These are phyloP conservation scores for Epichloe bromicola DNA, from an alignment of 2,329 filamentous ascomycete genomes.

Conservation along the genomic window DNA sequence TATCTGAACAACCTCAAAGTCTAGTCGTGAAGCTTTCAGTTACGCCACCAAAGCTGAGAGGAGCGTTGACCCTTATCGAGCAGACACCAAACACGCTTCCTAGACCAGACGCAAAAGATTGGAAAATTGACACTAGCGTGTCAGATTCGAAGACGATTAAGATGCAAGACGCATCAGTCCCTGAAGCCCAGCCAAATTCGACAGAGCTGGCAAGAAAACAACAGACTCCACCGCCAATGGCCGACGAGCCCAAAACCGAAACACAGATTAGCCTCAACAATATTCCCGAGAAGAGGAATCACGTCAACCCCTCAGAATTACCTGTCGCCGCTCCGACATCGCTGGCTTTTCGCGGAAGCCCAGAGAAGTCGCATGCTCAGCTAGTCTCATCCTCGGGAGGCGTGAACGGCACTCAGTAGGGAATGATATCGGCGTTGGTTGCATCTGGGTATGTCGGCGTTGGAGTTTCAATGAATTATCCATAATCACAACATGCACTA, in stretches of 20 bases:
- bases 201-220: slow-evolving; percentile 1
- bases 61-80: slow-evolving; percentile 14
- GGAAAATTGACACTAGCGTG: slow-evolving; percentile 6
- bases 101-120: slow-evolving; percentile 11
- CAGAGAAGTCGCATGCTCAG: slow-evolving; percentile 37
- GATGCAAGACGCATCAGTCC: slow-evolving; percentile 14
- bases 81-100: slow-evolving; percentile 13
- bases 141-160: slow-evolving; percentile 11
- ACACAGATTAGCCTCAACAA: slow-evolving; percentile 2
- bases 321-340: slow-evolving; percentile 27
- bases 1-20: slow-evolving; percentile 38
- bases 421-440: slow-evolving; percentile 7
- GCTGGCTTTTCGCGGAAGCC: slow-evolving; percentile 48
- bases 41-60: slow-evolving; percentile 26
- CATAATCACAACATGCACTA: not conserved
- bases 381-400: slow-evolving; percentile 18
- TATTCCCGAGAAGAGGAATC: slow-evolving; percentile 6
- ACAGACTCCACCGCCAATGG: not conserved
- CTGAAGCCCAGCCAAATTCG: not conserved
- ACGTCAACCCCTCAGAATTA: slow-evolving; percentile 13
- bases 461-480: not conserved
- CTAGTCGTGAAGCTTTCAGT: slow-evolving; percentile 64
- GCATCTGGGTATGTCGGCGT: slow-evolving; percentile 3
- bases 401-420: slow-evolving; percentile 17
- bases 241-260: not conserved